Evolutionary conservation across 352 stramenopile genomes (phyloP).

Genomic region (Globisporangium solare): DNA sequence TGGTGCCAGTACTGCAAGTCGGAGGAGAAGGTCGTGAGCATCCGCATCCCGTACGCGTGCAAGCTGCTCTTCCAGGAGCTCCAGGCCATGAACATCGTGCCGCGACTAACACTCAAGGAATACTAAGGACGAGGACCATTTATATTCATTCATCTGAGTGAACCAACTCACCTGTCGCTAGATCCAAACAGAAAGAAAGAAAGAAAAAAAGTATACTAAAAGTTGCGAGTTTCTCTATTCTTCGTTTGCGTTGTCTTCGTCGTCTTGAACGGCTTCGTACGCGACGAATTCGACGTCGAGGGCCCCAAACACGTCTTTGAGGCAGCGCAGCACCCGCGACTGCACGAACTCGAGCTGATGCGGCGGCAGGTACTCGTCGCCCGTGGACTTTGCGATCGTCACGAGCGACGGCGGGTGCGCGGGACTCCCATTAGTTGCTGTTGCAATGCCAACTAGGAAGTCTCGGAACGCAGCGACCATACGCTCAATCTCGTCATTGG

Average conservation of each 20-base stretch:
- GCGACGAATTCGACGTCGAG: slow-evolving; percentile 38
- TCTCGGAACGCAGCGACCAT: slow-evolving; percentile 32
- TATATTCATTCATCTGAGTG: too few relatives aligned
- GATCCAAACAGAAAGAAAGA: background rate
- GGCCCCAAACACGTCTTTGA: slow-evolving; percentile 30
- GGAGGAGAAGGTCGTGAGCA: slow-evolving; percentile 96
- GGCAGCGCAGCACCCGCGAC: slow-evolving; percentile 36
- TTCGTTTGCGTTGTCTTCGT: slow-evolving; percentile 2
- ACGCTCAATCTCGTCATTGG: slow-evolving; percentile 37
- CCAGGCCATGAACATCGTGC: slow-evolving; percentile 99
- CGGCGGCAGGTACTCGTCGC: slow-evolving; percentile 65
- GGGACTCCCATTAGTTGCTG: slow-evolving; percentile 11
- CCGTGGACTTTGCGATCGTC: slow-evolving; percentile 77
- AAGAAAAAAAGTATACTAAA: background rate
- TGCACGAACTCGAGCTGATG: slow-evolving; percentile 55
- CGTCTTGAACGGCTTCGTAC: slow-evolving; percentile 34
- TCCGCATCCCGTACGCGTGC: slow-evolving; percentile 98
- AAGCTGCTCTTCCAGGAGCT: slow-evolving; percentile 99
- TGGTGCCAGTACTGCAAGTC: slow-evolving; percentile 99
- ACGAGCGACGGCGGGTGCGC: slow-evolving; percentile 52
- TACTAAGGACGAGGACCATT: slow-evolving; percentile 33
- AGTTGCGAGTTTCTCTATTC: slow-evolving; percentile 6
- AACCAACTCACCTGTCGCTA: too few relatives aligned
- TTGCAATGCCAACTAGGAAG: slow-evolving; percentile 21
- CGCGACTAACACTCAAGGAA: slow-evolving; percentile 95